A percentile compares a stretch with the other conserved stretches of the same genome.
phyloP scores from a whole-genome alignment of 2,329 filamentous ascomycete species.

The Fusarium transvaalense region DNA sequence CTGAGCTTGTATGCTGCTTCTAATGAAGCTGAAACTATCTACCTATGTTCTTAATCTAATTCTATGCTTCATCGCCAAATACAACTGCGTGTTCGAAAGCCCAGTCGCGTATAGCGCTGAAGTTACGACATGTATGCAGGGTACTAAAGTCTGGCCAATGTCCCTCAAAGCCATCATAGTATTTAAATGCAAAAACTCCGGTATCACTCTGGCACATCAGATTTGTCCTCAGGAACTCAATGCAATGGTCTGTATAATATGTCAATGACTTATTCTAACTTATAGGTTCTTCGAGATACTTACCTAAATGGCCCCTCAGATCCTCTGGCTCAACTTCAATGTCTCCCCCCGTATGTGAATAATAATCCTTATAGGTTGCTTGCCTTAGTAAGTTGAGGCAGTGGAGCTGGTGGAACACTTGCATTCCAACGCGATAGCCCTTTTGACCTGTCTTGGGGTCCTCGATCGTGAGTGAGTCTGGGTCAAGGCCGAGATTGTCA shows the following conservation, averaged over 20 bases:
- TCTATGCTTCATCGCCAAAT: constrained; percentile 59
- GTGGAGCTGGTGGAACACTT: constrained; percentile 68
- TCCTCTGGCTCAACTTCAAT: constrained; percentile 54
- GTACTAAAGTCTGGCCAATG: constrained; percentile 69
- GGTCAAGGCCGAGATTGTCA: constrained; percentile 64
- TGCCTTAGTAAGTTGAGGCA: constrained; percentile 64
- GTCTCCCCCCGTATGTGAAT: constrained; percentile 61
- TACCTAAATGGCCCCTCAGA: constrained; percentile 38
- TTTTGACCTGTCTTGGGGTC: constrained; percentile 67
- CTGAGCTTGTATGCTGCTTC: too few relatives aligned
- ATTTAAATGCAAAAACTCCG: constrained; percentile 66
- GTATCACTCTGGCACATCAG: constrained; percentile 68
- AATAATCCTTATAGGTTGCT: constrained; percentile 64
- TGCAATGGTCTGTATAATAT: constrained; percentile 28
- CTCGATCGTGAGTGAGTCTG: constrained; percentile 66
- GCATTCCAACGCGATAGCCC: constrained; percentile 70
- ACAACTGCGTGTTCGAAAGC: constrained; percentile 64
- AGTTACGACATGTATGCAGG: constrained; percentile 66
- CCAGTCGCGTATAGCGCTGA: constrained; percentile 64
- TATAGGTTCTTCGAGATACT: fast-evolving
- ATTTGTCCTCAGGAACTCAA: constrained; percentile 61
- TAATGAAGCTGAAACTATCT: too few relatives aligned
- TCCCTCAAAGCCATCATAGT: constrained; percentile 60
- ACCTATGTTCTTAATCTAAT: too few relatives aligned
- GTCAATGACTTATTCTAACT: neutral